A percentile compares a stretch with the other conserved stretches of the same genome.
phyloP scores from a whole-genome alignment of 495 filamentous ascomycete genomes.

The Neurospora cerealis region DNA sequence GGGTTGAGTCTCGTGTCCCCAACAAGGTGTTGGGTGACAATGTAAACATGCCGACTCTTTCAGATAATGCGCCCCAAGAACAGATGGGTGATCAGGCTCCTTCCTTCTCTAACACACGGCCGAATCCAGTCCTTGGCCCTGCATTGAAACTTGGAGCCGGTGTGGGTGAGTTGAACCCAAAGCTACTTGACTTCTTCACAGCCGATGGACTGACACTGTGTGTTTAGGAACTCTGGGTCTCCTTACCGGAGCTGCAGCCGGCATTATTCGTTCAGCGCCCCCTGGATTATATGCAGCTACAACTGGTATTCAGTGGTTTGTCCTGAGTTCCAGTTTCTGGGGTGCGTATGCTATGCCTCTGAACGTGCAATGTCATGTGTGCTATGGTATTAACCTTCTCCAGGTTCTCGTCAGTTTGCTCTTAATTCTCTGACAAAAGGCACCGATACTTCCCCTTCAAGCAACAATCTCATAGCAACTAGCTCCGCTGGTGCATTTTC shows the following conservation, averaged over 20 bases:
- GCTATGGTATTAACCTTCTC: conserved; percentile 5
- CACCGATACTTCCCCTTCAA: conserved; percentile 36
- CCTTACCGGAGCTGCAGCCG: conserved; percentile 56
- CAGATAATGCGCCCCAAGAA: neutral
- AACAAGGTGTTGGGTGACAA: neutral
- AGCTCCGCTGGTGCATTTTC: conserved; percentile 58
- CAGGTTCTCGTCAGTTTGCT: conserved; percentile 28
- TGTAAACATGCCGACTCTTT: neutral
- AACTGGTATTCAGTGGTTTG: conserved; percentile 70
- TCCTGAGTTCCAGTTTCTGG: conserved; percentile 66
- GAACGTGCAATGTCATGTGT: neutral
- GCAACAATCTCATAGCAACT: conserved; percentile 51
- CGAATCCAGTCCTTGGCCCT: conserved; percentile 14
- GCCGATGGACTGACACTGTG: neutral
- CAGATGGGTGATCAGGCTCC: neutral
- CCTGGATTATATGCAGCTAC: conserved; percentile 62
- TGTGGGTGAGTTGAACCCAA: conserved; percentile 11
- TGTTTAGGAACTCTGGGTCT: conserved; percentile 57
- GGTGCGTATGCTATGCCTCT: conserved; percentile 35
- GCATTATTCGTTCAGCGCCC: conserved; percentile 53
- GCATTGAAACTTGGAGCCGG: conserved; percentile 21
- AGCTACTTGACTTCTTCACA: neutral
- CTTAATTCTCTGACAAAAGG: conserved; percentile 27
- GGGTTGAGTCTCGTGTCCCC: neutral
- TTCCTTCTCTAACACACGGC: neutral